Conservation (phyloP, 768 basidiomycete genomes). For the Auriscalpium orientale region DNA sequence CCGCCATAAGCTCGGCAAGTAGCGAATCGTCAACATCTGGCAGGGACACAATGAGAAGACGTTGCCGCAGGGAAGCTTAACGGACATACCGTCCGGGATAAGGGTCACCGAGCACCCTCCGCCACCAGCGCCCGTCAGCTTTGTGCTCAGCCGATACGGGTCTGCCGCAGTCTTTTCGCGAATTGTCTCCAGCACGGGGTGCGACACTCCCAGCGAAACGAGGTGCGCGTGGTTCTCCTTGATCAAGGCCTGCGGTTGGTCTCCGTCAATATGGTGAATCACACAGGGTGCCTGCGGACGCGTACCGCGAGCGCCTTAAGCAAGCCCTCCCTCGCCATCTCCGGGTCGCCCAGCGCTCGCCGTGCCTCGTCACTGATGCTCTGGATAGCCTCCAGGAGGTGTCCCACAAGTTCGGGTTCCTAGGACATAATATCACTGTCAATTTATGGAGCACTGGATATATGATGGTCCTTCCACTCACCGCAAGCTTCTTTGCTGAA, state of each 20-base stretch:
- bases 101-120: slow-evolving; percentile 97
- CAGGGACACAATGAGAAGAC: background rate
- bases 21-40: slow-evolving; percentile 62
- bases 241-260: slow-evolving; percentile 56
- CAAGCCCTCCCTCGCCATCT: slow-evolving; percentile 57
- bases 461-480: slow-evolving; percentile 25
- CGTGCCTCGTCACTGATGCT: slow-evolving; percentile 78
- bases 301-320: slow-evolving; percentile 65
- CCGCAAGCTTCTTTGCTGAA: slow-evolving; percentile 55
- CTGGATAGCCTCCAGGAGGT: slow-evolving; percentile 76
- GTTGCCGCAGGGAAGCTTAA: slow-evolving; percentile 1
- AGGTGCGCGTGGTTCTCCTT: slow-evolving; percentile 86
- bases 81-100: slow-evolving; percentile 76
- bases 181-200: slow-evolving; percentile 79
- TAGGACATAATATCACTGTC: slow-evolving; percentile 25
- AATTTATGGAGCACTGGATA: background rate
- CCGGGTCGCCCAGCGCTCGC: slow-evolving; percentile 63
- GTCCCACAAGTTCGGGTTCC: slow-evolving; percentile 82
- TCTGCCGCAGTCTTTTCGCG: slow-evolving; percentile 54
- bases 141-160: slow-evolving; percentile 75
- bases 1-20: slow-evolving; percentile 50
- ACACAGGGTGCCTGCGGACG: background rate
- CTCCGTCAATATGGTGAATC: slow-evolving; percentile 9
- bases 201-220: slow-evolving; percentile 82
- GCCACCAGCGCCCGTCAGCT: slow-evolving; percentile 95